A percentile compares a stretch with the other conserved stretches of the same genome.
Evolutionary conservation across 1,284 basidiomycete species (phyloP).

Genomic region (Neotropicomus parvogracilis): DNA sequence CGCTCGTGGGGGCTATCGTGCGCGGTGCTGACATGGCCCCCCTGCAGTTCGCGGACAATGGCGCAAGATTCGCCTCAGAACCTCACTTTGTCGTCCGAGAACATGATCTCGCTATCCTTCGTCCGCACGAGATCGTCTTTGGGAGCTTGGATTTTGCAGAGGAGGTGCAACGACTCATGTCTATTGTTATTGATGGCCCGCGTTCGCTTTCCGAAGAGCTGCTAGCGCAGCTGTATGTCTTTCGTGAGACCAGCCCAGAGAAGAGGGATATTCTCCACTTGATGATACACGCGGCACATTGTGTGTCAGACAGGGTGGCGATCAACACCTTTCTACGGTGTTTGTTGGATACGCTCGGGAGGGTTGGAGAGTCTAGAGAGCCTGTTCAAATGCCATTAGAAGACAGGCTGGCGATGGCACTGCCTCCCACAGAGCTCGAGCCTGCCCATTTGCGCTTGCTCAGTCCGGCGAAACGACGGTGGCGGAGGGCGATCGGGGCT

Average conservation of each 20-base stretch:
- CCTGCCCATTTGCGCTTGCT: neutral
- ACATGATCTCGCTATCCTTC: conserved; percentile 11
- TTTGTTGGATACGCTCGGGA: conserved; percentile 45
- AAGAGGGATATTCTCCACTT: neutral
- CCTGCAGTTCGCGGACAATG: neutral
- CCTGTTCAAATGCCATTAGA: neutral
- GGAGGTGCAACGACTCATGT: conserved; percentile 2
- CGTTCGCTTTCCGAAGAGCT: conserved; percentile 23
- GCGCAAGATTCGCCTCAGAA: neutral
- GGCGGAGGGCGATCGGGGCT: neutral
- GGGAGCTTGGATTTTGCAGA: conserved; percentile 9
- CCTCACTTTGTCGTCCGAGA: conserved; percentile 22
- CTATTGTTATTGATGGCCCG: conserved; percentile 8
- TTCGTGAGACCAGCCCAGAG: neutral
- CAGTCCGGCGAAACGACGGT: neutral
- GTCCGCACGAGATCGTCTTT: conserved; percentile 10
- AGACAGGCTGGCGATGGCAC: neutral
- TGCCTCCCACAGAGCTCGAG: neutral
- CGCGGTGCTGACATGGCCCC: neutral
- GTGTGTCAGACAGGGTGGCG: neutral
- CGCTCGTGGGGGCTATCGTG: conserved; percentile 17
- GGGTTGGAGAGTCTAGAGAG: neutral
- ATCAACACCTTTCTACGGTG: conserved; percentile 11
- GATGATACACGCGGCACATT: neutral
- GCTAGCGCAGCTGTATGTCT: conserved; percentile 8